phyloP scores from a whole-genome alignment of 768 basidiomycete species.

The Xerocomellus dryophilus region DNA sequence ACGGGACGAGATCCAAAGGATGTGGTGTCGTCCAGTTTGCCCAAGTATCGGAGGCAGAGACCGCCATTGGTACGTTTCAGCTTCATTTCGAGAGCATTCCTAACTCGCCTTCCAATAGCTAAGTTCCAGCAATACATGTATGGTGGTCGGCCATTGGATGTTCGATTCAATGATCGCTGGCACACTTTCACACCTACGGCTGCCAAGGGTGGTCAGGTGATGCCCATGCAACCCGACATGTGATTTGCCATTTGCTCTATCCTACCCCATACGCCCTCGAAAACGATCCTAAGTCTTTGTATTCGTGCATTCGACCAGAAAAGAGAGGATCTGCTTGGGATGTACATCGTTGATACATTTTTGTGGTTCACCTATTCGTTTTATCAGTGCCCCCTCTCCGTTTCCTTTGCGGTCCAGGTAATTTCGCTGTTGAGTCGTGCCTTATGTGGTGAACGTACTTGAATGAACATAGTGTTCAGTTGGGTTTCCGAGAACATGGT shows the following conservation, averaged over 20 bases:
- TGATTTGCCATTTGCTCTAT: conserved; percentile 5
- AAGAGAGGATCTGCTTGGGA: neutral
- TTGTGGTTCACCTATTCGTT: neutral
- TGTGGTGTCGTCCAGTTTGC: conserved; percentile 95
- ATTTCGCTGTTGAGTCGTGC: conserved; percentile 1
- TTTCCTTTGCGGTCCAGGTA: neutral
- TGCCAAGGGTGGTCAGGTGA: conserved; percentile 80
- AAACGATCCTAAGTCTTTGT: neutral
- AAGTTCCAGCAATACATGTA: conserved; percentile 98
- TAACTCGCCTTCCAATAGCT: conserved; percentile 39
- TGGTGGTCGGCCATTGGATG: conserved; percentile 85
- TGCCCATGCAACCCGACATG: conserved; percentile 60
- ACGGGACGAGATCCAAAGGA: conserved; percentile 89
- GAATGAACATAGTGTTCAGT: conserved; percentile 2
- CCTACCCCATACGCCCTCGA: neutral
- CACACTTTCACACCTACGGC: conserved; percentile 88
- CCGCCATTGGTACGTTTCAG: conserved; percentile 70
- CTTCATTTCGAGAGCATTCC: neutral
- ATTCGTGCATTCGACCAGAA: neutral
- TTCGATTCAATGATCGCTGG: conserved; percentile 94
- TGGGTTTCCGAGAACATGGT: too few species aligned
- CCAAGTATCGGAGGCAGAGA: conserved; percentile 84
- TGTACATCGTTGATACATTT: neutral
- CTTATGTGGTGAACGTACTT: neutral
- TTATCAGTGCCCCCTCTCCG: neutral